Base-by-base conservation (phyloP, 495 filamentous ascomycete genomes). In the Staphylotrichum longicolle region DNA sequence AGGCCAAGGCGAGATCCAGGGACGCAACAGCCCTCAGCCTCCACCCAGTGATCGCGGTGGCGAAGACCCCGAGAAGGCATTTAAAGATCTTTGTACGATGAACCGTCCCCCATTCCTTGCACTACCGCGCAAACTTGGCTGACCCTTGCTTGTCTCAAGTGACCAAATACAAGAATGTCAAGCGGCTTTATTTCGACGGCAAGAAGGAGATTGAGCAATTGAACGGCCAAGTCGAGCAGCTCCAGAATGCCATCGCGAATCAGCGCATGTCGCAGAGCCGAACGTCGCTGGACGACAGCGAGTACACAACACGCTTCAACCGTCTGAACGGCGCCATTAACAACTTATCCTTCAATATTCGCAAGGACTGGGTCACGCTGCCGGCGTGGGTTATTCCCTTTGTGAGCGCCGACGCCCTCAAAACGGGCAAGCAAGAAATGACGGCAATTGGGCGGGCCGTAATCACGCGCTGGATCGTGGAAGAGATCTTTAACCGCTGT, bases 81-180 rank as follows among this genome's bases (percentile, higher is more conserved):
- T 80, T 72, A 81, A 90, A 62, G 86, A 91, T 67, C 72, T 91
- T 42, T 79, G 88, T 91, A 83, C 56, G 87, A 57, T 35, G 54
- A 51, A 20, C 52, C 33, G 61, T 39, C 45, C 12, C 61, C 46
- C n/a, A 54, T 20, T 12, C 35, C 35, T 0, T 45, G 37, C 37
- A 3, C 34, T 7, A 3, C 37, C 8, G 9, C n/a, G 33, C 58
- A 55, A 35, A 46, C 56, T 49, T 53, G 27, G 40, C 57, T 62
- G 61, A 64, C 51, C 11, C 53, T 62, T 62, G 32, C 37, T n/a
- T 41, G 39, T 15, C 12, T 46, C 15, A 37, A 97, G 93, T 91
- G 71, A 85, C 83, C 64, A 98, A 98, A 78, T 98, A 98, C 71
- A 91, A 91, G 75, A 97, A 97, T 72, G 94, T 98, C 54, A 98